Percentiles rank a stretch among this genome's conserved stretches.
Conservation (phyloP, 441 rosid genomes). For the Brassica hybrid region DNA sequence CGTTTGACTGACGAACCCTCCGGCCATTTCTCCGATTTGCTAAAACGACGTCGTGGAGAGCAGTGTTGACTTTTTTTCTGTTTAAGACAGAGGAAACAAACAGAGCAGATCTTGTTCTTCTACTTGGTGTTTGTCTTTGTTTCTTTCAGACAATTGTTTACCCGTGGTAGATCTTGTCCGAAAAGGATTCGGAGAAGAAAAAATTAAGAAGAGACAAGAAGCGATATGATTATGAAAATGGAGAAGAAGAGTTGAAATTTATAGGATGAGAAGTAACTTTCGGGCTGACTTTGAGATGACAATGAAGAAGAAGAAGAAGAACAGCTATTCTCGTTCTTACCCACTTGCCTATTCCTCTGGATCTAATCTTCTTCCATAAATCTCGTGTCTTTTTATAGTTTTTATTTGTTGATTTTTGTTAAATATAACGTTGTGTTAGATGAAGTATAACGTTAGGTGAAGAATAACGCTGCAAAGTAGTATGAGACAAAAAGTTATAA, state of each 20-base stretch:
- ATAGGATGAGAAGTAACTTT: slow-evolving; percentile 25
- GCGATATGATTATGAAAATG: slow-evolving; percentile 17
- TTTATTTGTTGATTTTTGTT: not conserved
- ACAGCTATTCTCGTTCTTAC: slow-evolving; percentile 31
- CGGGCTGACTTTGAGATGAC: slow-evolving; percentile 36
- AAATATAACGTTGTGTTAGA: not conserved
- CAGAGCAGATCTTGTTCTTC: slow-evolving; percentile 31
- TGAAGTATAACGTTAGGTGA: not conserved
- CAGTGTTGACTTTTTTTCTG: slow-evolving; percentile 33
- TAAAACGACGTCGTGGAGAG: slow-evolving; percentile 32
- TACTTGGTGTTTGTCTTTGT: not conserved
- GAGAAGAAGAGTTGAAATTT: slow-evolving; percentile 26
- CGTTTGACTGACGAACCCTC: slow-evolving; percentile 45
- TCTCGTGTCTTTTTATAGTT: slow-evolving; percentile 44
- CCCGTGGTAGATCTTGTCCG: slow-evolving; percentile 13
- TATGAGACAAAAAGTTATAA: not conserved
- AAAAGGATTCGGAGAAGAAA: not conserved
- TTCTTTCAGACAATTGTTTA: slow-evolving; percentile 2
- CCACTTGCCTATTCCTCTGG: slow-evolving; percentile 39
- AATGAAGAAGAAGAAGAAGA: not conserved
- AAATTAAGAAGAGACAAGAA: slow-evolving; percentile 8
- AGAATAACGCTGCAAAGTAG: not conserved
- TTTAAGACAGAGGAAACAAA: slow-evolving; percentile 21
- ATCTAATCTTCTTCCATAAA: slow-evolving; percentile 42
- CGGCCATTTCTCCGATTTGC: slow-evolving; percentile 44